A percentile compares a stretch with the other conserved stretches of the same genome.
phyloP scores from a whole-genome alignment of 345 rosid species.

The Lepidium aucheri region DNA sequence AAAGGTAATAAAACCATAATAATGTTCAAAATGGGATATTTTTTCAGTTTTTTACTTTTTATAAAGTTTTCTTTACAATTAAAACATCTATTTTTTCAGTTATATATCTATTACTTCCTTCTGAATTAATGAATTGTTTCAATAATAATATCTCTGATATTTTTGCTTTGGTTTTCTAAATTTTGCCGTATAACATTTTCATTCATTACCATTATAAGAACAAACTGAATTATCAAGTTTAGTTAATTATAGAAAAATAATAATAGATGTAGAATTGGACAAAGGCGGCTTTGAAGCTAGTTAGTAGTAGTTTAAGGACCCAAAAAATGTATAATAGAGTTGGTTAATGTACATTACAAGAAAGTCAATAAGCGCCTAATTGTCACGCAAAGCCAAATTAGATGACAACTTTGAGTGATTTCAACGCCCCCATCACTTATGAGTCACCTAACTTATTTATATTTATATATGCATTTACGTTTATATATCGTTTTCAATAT shows the following conservation, averaged over 20 bases:
- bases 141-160: neutral
- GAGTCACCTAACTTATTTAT: neutral
- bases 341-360: neutral
- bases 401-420: slow-evolving; percentile 15
- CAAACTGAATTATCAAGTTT: neutral
- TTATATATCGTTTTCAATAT: neutral
- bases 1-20: neutral
- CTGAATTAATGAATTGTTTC: neutral
- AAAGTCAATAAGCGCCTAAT: slow-evolving; percentile 14
- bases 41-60: neutral
- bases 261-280: too few species aligned
- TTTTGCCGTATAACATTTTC: neutral
- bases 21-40: neutral
- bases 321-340: neutral
- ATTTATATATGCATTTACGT: neutral
- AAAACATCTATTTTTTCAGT: neutral
- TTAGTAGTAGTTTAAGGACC: neutral
- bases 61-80: neutral
- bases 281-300: too few species aligned
- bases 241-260: neutral
- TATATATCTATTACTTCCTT: neutral
- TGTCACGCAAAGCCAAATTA: slow-evolving; percentile 6
- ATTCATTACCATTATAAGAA: slow-evolving; percentile 2
- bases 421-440: neutral
- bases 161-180: neutral